Evolutionary conservation across 2,329 filamentous ascomycete genomes (phyloP).

Genomic region (Hirsutella thompsonii): DNA sequence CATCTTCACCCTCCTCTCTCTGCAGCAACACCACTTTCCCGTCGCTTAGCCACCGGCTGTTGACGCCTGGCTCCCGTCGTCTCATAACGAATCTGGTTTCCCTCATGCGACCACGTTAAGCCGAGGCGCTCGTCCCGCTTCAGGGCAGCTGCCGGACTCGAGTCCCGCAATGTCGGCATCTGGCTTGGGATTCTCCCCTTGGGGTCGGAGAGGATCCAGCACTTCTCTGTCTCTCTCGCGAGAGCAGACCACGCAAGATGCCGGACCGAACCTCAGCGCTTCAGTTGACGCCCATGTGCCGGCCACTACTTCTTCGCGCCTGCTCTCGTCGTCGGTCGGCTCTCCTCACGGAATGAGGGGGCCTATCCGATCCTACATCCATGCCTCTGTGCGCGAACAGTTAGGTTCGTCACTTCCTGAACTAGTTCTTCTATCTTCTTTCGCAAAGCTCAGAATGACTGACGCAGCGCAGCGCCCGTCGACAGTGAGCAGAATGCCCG

Average conservation of each 20-base stretch:
- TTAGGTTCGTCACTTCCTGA: conserved; percentile 26
- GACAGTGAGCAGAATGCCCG: conserved; percentile 65
- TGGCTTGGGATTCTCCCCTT: conserved; percentile 32
- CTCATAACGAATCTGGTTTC: background rate
- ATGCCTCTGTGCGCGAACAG: conserved; percentile 48
- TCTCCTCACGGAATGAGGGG: conserved; percentile 37
- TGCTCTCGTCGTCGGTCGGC: conserved; percentile 26
- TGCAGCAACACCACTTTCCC: background rate
- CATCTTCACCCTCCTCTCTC: no score
- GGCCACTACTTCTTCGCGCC: conserved; percentile 8
- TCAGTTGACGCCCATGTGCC: conserved; percentile 8
- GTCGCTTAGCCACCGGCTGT: background rate
- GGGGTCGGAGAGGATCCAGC: conserved; percentile 30
- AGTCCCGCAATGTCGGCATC: conserved; percentile 31
- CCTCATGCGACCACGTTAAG: conserved; percentile 1
- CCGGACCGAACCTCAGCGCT: conserved; percentile 10
- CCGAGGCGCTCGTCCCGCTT: conserved; percentile 1
- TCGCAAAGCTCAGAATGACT: background rate
- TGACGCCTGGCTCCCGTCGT: background rate
- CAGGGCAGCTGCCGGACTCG: conserved; percentile 2
- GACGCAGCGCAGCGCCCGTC: conserved; percentile 30
- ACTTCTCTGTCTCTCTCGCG: conserved; percentile 19
- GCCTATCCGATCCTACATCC: conserved; percentile 59
- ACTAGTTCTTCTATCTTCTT: background rate
- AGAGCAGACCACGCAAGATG: conserved; percentile 9